Base-by-base conservation (phyloP, 495 filamentous ascomycete species). In the Jackrogersella minutella region DNA sequence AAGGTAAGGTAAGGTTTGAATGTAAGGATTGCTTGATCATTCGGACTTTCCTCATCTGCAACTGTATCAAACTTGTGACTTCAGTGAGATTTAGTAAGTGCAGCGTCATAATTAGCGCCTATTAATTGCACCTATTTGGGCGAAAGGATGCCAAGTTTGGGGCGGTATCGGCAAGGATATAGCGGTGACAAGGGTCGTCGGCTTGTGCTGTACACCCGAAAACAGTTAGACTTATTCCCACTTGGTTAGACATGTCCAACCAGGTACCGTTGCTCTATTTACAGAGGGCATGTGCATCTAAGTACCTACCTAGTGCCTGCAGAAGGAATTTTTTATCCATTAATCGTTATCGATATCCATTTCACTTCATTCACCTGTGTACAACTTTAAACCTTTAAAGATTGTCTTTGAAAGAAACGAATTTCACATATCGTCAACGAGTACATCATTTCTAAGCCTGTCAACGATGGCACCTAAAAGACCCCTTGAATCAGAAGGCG, bases 391-490 rank as follows among this genome's bases (percentile, higher is more conserved):
- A n/a, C n/a, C n/a, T n/a, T n/a, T n/a, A n/a, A n/a, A n/a, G n/a
- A n/a, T n/a, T n/a, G n/a, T n/a, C n/a, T n/a, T n/a, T n/a, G n/a
- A n/a, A n/a, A n/a, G n/a, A n/a, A n/a, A n/a, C n/a, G 1, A 10
- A 19, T 1, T 14, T 17, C 9, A 16, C 24, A 40, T 9, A 9
- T n/a, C 11, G 3, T 34, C 51, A 40, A 46, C 9, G 26, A 7
- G 19, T 41, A 19, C 61, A 49, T 52, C 37, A 49, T 50, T 41
- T n/a, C n/a, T n/a, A n/a, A n/a, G n/a, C n/a, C n/a, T n/a, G n/a
- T n/a, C n/a, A n/a, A n/a, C 55, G 79, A 93, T 93, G 91, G 79
- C 85, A 16, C 73, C 85, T 33, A 93, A 91, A 76, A 77, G 89
- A 56, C 61, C 85, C 22, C 80, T 76, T 5, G 89, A 89, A 31